These are phyloP conservation scores for Rhizoclosmatium sp. DNA, from an alignment of 192 early-diverging fungal species.

Conservation along the genomic window DNA sequence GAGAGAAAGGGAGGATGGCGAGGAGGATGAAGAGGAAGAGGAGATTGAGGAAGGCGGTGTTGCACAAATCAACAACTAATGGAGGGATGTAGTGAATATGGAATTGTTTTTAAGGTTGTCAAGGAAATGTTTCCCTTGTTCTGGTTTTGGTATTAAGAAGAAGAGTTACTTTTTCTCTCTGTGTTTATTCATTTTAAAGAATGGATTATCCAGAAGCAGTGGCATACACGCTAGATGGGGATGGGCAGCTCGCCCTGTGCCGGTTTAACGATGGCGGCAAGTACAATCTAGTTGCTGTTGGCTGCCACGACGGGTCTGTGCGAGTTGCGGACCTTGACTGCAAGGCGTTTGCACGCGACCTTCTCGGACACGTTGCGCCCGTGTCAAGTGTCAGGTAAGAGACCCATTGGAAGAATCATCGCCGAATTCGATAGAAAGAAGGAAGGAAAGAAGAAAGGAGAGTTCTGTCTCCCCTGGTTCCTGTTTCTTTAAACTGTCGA, in stretches of 20 bases:
- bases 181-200: background rate
- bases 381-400: slow-evolving; percentile 79
- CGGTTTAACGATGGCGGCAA: slow-evolving; percentile 71
- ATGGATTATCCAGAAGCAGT: slow-evolving; percentile 70
- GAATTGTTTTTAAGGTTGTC: background rate
- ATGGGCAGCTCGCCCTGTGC: slow-evolving; percentile 62
- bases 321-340: slow-evolving; percentile 92
- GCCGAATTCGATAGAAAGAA: too few relatives aligned
- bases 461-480: background rate
- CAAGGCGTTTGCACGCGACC: slow-evolving; percentile 71
- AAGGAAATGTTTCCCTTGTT: too few relatives aligned
- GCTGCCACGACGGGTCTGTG: slow-evolving; percentile 79
- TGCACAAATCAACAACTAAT: background rate
- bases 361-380: slow-evolving; percentile 77
- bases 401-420: background rate
- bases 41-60: slow-evolving; percentile 24
- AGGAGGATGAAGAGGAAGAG: slow-evolving; percentile 17
- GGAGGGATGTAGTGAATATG: background rate
- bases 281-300: slow-evolving; percentile 84
- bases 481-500: background rate
- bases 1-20: slow-evolving; percentile 11
- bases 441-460: too few relatives aligned
- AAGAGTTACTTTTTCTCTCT: too few relatives aligned
- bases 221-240: slow-evolving; percentile 76
- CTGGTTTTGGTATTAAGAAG: too few relatives aligned